Evolutionary conservation across 176 grass and related monocot genomes (phyloP), one percentile per base, ranked within the genome.

Genomic region (Juncus effusus): DNA sequence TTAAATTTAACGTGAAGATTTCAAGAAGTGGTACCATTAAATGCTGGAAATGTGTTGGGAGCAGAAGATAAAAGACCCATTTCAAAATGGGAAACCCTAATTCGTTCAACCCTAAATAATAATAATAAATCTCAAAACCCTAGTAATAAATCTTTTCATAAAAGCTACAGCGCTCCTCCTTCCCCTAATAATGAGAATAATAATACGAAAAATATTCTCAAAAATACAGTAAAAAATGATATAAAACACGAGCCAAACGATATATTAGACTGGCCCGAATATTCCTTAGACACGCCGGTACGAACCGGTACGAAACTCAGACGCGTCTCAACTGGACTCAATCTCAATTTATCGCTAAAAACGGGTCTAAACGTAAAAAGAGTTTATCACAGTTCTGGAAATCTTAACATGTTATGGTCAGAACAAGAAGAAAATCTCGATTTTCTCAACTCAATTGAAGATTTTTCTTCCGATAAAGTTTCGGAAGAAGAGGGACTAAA

Each of bases 1-100:
- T 5, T 47, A 6, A 47, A 6, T 47, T 12, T 59, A 7, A 39
- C 42, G 66, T 78, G 13, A 70, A 90, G 82, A n/a, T 90, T 85
- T 57, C 87, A 90, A 56, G 87, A 90, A 74, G 82, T 85, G 40
- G 82, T 90, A 44, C 82, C 87, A 37, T 77, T 86, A 65, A 90
- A 79, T 0, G 76, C 79, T 7, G 79, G 75, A 14, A 90, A 91
- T 83, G 83, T 91, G 36, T 66, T 91, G 19, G 88, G 88, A 19
- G 64, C 74, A 39, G 83, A 90, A 38, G 83, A 86, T 54, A 80
- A 38, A 61, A 83, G 73, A 58, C 79, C 83, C 74, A 86, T 86
- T 76, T 63, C 44, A 4, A 86, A 86, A 76, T 86, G 83, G 83
- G 87, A 90, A 62, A 65, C 42, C 16, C 67, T 83, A 28, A 90